Percentiles rank a stretch among this genome's conserved stretches.
phyloP scores from a whole-genome alignment of 1,139 yeast species.

The Magnusiomyces sp. region DNA sequence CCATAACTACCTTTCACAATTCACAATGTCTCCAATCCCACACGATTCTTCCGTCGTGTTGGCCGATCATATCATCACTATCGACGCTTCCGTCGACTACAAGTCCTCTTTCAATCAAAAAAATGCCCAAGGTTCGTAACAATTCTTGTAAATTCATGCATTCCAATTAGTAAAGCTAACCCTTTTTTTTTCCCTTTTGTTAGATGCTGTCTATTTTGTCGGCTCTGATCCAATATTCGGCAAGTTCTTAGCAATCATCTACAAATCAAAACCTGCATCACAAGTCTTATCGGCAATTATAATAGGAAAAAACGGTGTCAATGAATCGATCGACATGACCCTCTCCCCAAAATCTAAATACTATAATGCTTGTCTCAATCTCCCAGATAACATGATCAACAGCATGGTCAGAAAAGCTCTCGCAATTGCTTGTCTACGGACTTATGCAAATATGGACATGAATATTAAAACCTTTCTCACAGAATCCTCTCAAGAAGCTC shows the following conservation, averaged over 20 bases:
- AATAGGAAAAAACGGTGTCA: constrained; percentile 62
- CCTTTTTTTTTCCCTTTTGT: not conserved
- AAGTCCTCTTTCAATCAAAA: constrained; percentile 6
- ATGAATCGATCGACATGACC: constrained; percentile 53
- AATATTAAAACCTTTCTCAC: constrained; percentile 19
- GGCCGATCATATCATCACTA: constrained; percentile 5
- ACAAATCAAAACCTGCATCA: constrained; percentile 17
- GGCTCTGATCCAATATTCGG: constrained; percentile 33
- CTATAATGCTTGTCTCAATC: constrained; percentile 70
- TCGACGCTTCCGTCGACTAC: constrained; percentile 4
- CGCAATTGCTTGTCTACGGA: constrained; percentile 65
- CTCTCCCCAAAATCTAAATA: constrained; percentile 56
- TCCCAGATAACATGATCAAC: constrained; percentile 41
- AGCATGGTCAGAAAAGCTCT: constrained; percentile 65
- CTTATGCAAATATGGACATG: constrained; percentile 47
- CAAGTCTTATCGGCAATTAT: constrained; percentile 46
- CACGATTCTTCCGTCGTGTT: too few species aligned
- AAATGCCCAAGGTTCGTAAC: constrained; percentile 9
- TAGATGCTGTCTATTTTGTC: constrained; percentile 33
- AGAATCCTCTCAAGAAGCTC: constrained; percentile 7
- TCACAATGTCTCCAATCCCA: too few species aligned
- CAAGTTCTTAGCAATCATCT: constrained; percentile 28
- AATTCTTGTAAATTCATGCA: too few species aligned
- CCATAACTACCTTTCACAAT: too few species aligned
- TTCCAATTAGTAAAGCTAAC: not conserved